Conservation (phyloP, 2,329 filamentous ascomycete species). For the Arthroderma sp. region DNA sequence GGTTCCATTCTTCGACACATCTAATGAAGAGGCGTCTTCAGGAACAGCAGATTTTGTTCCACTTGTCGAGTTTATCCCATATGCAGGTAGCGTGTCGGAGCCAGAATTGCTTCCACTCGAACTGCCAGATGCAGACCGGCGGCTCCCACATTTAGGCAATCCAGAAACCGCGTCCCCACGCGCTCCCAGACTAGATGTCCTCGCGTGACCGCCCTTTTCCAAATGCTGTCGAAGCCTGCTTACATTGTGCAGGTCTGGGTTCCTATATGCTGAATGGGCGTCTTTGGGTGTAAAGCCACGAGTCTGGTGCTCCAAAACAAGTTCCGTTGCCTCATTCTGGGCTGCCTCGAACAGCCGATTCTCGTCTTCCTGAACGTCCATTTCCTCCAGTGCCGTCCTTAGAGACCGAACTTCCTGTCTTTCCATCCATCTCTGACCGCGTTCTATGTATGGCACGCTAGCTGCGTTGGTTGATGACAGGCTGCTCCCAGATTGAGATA, state of each 20-base stretch:
- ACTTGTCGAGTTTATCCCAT: background rate
- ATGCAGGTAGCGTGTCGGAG: background rate
- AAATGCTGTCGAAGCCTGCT: conserved; percentile 33
- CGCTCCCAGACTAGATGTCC: conserved; percentile 28
- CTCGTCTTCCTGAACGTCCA: conserved; percentile 47
- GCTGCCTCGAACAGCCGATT: conserved; percentile 43
- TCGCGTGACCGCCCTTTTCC: conserved; percentile 34
- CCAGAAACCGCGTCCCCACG: conserved; percentile 4
- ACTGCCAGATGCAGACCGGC: conserved; percentile 13
- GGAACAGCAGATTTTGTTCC: background rate
- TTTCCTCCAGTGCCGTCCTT: conserved; percentile 45
- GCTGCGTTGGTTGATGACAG: conserved; percentile 20
- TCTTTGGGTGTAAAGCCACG: conserved; percentile 39
- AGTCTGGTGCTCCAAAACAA: conserved; percentile 53
- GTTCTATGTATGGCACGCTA: conserved; percentile 41
- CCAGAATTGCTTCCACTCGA: conserved; percentile 13
- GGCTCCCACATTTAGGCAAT: background rate
- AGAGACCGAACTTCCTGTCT: conserved; percentile 47
- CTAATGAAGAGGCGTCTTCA: conserved; percentile 2
- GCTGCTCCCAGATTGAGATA: conserved; percentile 22
- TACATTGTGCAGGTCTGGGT: conserved; percentile 27
- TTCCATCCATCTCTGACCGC: conserved; percentile 43
- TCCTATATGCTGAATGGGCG: conserved; percentile 37
- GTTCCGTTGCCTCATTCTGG: conserved; percentile 50
- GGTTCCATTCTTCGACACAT: conserved; percentile 17